Percentiles rank a stretch among this genome's conserved stretches.
These are phyloP conservation scores for Lentinus brumalis DNA, from an alignment of 768 basidiomycete genomes.

Conservation along the genomic window DNA sequence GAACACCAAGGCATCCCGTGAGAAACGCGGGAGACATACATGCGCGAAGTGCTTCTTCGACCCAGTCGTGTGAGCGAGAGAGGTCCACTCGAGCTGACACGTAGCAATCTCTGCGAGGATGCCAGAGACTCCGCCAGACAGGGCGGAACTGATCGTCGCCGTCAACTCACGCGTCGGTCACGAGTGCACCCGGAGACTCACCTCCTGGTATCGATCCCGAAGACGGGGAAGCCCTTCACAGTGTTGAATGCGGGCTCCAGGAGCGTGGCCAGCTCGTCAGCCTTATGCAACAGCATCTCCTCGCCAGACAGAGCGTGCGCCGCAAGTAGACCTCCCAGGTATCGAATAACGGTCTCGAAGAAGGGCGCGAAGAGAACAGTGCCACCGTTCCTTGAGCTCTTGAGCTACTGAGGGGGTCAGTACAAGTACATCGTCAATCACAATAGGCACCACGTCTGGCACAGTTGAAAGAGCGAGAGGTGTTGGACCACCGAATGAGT, in stretches of 20 bases:
- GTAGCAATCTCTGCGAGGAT: constrained; percentile 80
- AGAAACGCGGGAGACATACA: constrained; percentile 36
- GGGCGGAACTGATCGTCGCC: constrained; percentile 35
- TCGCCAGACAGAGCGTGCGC: constrained; percentile 78
- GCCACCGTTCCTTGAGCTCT: background rate
- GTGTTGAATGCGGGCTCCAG: constrained; percentile 77
- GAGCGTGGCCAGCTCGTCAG: constrained; percentile 70
- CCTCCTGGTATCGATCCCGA: constrained; percentile 64
- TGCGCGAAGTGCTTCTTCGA: constrained; percentile 61
- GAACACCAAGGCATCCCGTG: background rate
- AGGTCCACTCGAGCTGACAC: constrained; percentile 83
- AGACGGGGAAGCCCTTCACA: constrained; percentile 67
- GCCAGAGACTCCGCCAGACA: constrained; percentile 42
- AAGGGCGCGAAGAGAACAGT: constrained; percentile 43
- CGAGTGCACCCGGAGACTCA: constrained; percentile 31
- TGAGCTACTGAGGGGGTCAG: background rate
- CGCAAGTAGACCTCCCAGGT: constrained; percentile 85
- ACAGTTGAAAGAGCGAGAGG: no score
- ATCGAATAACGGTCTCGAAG: constrained; percentile 88
- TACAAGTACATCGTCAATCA: no score
- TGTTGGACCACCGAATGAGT: no score
- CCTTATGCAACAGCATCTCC: constrained; percentile 57
- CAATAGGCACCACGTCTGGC: no score
- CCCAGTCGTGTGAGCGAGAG: constrained; percentile 77
- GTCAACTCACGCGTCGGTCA: background rate